A percentile compares a stretch with the other conserved stretches of the same genome.
These are phyloP conservation scores for Coprinellus aureogranulatus DNA, from an alignment of 768 basidiomycete genomes.

Conservation along the genomic window DNA sequence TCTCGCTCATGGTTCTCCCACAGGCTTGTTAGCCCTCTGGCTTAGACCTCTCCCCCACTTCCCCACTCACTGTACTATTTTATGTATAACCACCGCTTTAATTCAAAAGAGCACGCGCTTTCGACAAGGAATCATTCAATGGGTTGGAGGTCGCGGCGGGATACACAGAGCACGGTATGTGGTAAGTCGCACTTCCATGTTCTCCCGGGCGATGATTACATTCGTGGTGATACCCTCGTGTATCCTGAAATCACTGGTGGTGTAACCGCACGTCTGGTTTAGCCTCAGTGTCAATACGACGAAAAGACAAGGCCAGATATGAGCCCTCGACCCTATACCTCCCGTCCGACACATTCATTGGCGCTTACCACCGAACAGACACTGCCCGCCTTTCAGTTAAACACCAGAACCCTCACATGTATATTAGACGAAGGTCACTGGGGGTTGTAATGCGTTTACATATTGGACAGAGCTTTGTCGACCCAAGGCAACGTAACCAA, in stretches of 20 bases:
- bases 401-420: conserved; percentile 47
- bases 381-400: no score
- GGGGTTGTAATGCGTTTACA: conserved; percentile 84
- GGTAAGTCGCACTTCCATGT: conserved; percentile 27
- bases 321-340: conserved; percentile 40
- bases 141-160: conserved; percentile 17
- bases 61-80: conserved; percentile 4
- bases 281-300: conserved; percentile 42
- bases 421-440: conserved; percentile 71
- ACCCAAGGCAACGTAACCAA: conserved; percentile 81
- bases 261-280: conserved; percentile 63
- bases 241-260: conserved; percentile 29
- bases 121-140: neutral
- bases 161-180: neutral
- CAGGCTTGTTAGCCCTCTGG: conserved; percentile 92
- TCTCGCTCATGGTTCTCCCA: conserved; percentile 9
- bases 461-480: conserved; percentile 81
- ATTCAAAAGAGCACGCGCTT: conserved; percentile 4
- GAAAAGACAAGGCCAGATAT: conserved; percentile 90
- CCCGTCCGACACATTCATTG: no score
- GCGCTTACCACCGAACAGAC: no score
- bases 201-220: conserved; percentile 51
- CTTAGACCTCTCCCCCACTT: conserved; percentile 41
- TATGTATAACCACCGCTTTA: conserved; percentile 6
- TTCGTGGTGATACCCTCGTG: conserved; percentile 60